phyloP scores from a whole-genome alignment of 371 early-diverging fungal genomes.

The Actinomucor elegans region DNA sequence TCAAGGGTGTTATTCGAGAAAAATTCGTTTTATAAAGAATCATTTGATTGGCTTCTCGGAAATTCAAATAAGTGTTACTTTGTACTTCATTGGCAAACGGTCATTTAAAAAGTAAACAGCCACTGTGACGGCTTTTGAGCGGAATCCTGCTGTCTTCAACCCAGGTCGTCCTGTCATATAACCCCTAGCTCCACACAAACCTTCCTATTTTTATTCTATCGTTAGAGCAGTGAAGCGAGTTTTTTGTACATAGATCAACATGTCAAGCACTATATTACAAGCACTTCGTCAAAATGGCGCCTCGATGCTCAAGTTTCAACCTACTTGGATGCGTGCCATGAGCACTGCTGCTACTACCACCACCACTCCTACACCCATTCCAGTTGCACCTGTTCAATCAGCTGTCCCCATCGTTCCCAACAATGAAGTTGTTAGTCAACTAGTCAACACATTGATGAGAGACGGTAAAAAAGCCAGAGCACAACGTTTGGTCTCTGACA shows the following conservation, averaged over 20 bases:
- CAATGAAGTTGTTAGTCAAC: slow-evolving; percentile 73
- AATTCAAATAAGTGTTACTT: too few species aligned
- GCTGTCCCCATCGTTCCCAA: slow-evolving; percentile 33
- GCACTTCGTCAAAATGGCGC: slow-evolving; percentile 23
- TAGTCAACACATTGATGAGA: slow-evolving; percentile 86
- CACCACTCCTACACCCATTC: neutral
- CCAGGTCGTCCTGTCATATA: slow-evolving; percentile 19
- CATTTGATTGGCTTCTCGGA: too few species aligned
- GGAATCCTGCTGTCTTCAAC: neutral
- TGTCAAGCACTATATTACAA: slow-evolving; percentile 27
- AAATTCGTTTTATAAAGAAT: too few species aligned
- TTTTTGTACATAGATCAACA: slow-evolving; percentile 2
- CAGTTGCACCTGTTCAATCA: neutral
- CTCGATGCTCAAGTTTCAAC: slow-evolving; percentile 13
- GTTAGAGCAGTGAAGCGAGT: too few species aligned
- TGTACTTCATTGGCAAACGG: too few species aligned
- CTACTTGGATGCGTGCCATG: slow-evolving; percentile 19
- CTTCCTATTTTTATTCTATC: slow-evolving; percentile 12
- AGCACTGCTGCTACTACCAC: neutral
- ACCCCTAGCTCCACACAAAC: slow-evolving; percentile 15
- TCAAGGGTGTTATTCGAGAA: too few species aligned
- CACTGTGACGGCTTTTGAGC: slow-evolving; percentile 9
- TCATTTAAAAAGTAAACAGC: too few species aligned
- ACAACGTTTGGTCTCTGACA: slow-evolving; percentile 66
- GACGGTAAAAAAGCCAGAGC: slow-evolving; percentile 84